Evolutionary conservation across 495 filamentous ascomycete species (phyloP).

Genomic region (Chaetomidium leptoderma): DNA sequence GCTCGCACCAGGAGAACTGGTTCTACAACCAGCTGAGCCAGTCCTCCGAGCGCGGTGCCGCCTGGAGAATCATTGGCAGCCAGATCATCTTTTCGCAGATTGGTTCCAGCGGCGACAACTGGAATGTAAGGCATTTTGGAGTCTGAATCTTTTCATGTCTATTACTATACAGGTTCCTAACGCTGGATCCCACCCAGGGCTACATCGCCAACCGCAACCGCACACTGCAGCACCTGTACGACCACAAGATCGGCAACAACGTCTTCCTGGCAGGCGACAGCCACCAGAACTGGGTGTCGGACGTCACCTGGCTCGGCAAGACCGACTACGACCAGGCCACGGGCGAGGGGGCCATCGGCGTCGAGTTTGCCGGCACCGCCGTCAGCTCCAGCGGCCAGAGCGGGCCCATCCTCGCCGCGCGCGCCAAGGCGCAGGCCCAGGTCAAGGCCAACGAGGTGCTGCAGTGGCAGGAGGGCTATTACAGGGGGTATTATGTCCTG

Average conservation of each 20-base stretch:
- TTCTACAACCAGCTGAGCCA: slow-evolving; percentile 53
- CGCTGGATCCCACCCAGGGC: slow-evolving; percentile 45
- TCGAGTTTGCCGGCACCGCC: slow-evolving; percentile 59
- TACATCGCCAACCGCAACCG: slow-evolving; percentile 59
- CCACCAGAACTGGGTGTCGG: slow-evolving; percentile 59
- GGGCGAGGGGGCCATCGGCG: slow-evolving; percentile 54
- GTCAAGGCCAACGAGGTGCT: slow-evolving; percentile 53
- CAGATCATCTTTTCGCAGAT: slow-evolving; percentile 61
- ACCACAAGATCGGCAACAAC: slow-evolving; percentile 57
- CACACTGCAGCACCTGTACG: slow-evolving; percentile 53
- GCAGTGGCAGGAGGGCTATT: slow-evolving; percentile 62
- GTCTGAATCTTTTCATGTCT: too few species aligned
- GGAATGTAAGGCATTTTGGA: too few species aligned
- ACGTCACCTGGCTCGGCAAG: slow-evolving; percentile 56
- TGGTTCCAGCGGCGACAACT: slow-evolving; percentile 40
- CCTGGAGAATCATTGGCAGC: slow-evolving; percentile 60
- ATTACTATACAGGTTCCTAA: too few species aligned
- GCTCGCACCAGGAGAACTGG: slow-evolving; percentile 59
- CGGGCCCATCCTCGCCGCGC: slow-evolving; percentile 42
- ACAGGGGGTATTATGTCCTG: slow-evolving; percentile 57
- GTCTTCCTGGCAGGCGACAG: slow-evolving; percentile 59
- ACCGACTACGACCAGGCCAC: slow-evolving; percentile 50
- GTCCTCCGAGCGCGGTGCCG: slow-evolving; percentile 50
- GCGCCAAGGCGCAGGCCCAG: slow-evolving; percentile 38
- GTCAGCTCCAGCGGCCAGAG: slow-evolving; percentile 52